Evolutionary conservation across 257 asterid genomes (phyloP), one percentile per base, ranked within the genome.

Genomic region (Plectranthus barbatus): DNA sequence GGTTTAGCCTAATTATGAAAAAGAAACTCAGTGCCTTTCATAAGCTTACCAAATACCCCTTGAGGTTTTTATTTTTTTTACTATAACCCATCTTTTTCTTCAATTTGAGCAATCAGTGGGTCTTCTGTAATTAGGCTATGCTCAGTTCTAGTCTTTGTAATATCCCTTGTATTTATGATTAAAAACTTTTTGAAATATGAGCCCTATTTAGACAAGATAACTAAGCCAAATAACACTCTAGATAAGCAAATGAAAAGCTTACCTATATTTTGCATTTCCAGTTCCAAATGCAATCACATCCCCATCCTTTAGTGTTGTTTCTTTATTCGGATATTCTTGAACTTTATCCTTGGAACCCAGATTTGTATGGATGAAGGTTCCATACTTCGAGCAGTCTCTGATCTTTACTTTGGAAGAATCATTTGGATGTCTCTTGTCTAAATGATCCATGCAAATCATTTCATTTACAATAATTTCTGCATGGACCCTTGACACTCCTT

Each of bases 401-500:
- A 93, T 67, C 65, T 85, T 83, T 59, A 93, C 94, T 75, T 80
- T 73, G 52, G 87, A 84, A 59, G 83, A 62, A 50, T 48, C 58
- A 49, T 64, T 55, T 48, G 78, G 76, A 45, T 77, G 64, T 64
- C 76, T 77, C 67, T 72, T 80, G 62, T 56, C 55, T 44, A 67
- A 61, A 45, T 59, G 68, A 71, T 87, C 87, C 71, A 83, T 69
- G 74, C 79, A 81, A 64, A 72, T 70, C 97, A 93, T 93, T 77
- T 84, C 95, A 75, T 87, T 93, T 20, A 93, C 75, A 70, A 84
- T 60, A 72, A 90, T 84, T 81, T 93, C 99, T 5, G 99, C 94
- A 72, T 93, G 99, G 73, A 90, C 74, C 87, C 97, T 87, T 26
- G 99, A 93, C 66, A 93, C 96, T 18, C 95, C 94, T 81, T 87